A percentile compares a stretch with the other conserved stretches of the same genome.
phyloP scores from a whole-genome alignment of 768 basidiomycete genomes.

The Boletus tylopilopsis region DNA sequence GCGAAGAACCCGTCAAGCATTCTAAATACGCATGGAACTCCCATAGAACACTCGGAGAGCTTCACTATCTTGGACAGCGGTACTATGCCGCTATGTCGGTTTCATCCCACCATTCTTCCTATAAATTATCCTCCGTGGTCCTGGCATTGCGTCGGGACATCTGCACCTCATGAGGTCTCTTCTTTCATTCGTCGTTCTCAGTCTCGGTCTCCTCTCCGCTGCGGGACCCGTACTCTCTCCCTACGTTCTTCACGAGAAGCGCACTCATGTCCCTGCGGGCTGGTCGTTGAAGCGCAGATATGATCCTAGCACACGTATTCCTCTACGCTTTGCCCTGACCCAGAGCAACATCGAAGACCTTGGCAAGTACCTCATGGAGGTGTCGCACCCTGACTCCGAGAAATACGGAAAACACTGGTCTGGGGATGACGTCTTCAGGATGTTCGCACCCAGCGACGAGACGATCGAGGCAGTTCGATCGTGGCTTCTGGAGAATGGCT shows the following conservation, averaged over 20 bases:
- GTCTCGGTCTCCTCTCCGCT: neutral
- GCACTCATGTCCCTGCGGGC: slow-evolving; percentile 23
- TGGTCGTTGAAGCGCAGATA: slow-evolving; percentile 39
- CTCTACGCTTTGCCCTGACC: slow-evolving; percentile 29
- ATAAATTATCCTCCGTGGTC: slow-evolving; percentile 6
- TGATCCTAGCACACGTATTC: slow-evolving; percentile 27
- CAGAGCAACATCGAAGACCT: slow-evolving; percentile 13
- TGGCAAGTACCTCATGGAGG: slow-evolving; percentile 28
- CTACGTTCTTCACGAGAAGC: slow-evolving; percentile 39
- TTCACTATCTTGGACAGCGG: neutral
- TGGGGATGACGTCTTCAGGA: slow-evolving; percentile 23
- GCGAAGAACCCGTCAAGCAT: no score
- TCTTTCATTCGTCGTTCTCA: slow-evolving; percentile 9
- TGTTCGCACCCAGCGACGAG: slow-evolving; percentile 21
- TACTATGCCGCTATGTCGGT: neutral
- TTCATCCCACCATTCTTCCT: slow-evolving; percentile 7
- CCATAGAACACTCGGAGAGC: neutral
- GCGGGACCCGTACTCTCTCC: slow-evolving; percentile 13
- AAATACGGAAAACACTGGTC: slow-evolving; percentile 34
- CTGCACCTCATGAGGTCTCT: slow-evolving; percentile 14
- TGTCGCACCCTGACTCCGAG: slow-evolving; percentile 33
- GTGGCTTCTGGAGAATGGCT: slow-evolving; percentile 25
- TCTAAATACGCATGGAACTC: neutral
- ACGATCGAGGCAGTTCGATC: slow-evolving; percentile 19
- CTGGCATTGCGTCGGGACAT: neutral